phyloP scores from a whole-genome alignment of 78 protist genomes.

The Dictyostelium intermedium region DNA sequence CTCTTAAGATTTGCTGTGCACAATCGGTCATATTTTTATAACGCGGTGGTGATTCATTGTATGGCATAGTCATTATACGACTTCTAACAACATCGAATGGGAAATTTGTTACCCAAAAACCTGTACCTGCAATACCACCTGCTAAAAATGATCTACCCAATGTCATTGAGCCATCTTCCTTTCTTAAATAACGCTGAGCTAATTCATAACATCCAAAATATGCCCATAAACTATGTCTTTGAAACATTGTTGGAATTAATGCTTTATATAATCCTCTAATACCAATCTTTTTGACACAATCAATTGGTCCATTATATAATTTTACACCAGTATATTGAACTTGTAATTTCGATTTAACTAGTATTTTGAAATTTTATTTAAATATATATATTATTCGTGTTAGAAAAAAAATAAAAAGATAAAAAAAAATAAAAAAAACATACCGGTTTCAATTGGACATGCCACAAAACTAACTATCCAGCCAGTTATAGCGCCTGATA shows the following conservation, averaged over 20 bases:
- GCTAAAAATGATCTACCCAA: slow-evolving; percentile 62
- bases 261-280: slow-evolving; percentile 51
- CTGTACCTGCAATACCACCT: slow-evolving; percentile 78
- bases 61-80: slow-evolving; percentile 59
- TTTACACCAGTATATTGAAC: slow-evolving; percentile 62
- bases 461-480: slow-evolving; percentile 74
- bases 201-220: slow-evolving; percentile 69
- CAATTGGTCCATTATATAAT: slow-evolving; percentile 73
- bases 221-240: slow-evolving; percentile 59
- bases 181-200: slow-evolving; percentile 8
- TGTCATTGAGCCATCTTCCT: slow-evolving; percentile 60
- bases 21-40: slow-evolving; percentile 61
- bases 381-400: too few relatives aligned
- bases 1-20: slow-evolving; percentile 48
- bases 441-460: slow-evolving; percentile 70
- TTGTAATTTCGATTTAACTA: slow-evolving; percentile 61
- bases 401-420: too few relatives aligned
- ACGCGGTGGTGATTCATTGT: neutral
- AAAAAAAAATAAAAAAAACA: neutral
- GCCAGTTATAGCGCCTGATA: slow-evolving; percentile 69
- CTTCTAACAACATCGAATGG: slow-evolving; percentile 75
- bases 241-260: slow-evolving; percentile 68
- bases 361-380: neutral
- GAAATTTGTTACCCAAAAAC: slow-evolving; percentile 58
- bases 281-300: slow-evolving; percentile 66